Evolutionary conservation across 495 filamentous ascomycete species (phyloP).

Genomic region (Terfezia claveryi): DNA sequence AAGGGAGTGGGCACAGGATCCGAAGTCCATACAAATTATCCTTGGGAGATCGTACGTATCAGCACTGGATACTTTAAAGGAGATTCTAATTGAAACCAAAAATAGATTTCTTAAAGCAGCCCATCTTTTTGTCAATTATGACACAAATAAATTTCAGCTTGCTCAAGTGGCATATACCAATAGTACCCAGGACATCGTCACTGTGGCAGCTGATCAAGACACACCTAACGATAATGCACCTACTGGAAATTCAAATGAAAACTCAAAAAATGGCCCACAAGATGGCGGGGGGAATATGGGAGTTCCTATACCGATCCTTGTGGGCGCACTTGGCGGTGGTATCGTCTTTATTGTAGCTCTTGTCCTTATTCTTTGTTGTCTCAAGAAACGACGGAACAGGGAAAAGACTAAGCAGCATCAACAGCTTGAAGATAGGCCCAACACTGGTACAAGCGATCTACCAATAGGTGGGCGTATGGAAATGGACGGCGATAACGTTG

Average conservation of each 20-base stretch:
- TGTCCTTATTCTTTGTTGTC: neutral
- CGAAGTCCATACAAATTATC: constrained; percentile 5
- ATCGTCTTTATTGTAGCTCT: neutral
- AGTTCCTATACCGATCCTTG: neutral
- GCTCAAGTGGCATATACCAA: constrained; percentile 11
- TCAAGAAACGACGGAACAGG: neutral
- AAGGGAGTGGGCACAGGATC: constrained; percentile 6
- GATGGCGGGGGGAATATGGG: neutral
- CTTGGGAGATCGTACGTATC: constrained; percentile 13
- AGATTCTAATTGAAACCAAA: neutral
- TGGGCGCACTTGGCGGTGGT: neutral
- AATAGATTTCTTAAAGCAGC: constrained; percentile 14
- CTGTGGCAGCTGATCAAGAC: neutral
- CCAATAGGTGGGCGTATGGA: neutral
- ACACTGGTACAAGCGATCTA: neutral
- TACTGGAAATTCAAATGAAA: neutral
- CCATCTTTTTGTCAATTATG: constrained; percentile 14
- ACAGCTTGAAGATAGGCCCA: neutral
- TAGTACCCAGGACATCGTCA: constrained; percentile 1
- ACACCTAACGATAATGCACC: neutral
- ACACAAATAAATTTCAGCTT: constrained; percentile 7
- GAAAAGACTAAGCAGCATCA: neutral
- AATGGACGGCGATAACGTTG: neutral
- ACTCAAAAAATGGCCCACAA: neutral
- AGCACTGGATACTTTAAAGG: neutral